phyloP scores from a whole-genome alignment of 169 alveolate genomes.

The Condylostoma magnum region DNA sequence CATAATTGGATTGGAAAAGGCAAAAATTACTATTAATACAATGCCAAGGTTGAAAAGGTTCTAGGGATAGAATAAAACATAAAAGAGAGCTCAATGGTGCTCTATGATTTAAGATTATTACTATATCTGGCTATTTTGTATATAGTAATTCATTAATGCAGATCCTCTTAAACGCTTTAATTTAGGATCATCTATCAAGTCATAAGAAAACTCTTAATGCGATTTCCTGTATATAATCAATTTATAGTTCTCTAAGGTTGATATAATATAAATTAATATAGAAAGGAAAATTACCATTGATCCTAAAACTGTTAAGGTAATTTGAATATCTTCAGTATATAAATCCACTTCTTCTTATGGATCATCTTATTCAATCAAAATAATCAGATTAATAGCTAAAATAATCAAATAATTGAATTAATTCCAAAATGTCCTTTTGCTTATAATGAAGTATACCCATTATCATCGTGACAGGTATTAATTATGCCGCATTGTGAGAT shows the following conservation, averaged over 20 bases:
- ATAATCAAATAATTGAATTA: neutral
- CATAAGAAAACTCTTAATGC: neutral
- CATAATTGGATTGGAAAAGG: constrained; percentile 9
- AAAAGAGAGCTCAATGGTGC: neutral
- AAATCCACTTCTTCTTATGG: too few relatives aligned
- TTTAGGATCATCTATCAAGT: neutral
- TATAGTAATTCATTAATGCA: neutral
- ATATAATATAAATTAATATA: neutral
- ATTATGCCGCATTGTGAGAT: constrained; percentile 4
- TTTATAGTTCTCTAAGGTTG: constrained; percentile 16
- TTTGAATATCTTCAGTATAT: too few relatives aligned
- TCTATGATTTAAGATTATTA: too few relatives aligned
- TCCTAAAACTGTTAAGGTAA: too few relatives aligned
- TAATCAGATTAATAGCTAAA: neutral
- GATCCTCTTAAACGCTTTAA: constrained; percentile 12
- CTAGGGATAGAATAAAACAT: neutral
- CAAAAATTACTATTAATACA: neutral
- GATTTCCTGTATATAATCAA: neutral
- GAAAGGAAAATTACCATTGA: too few relatives aligned
- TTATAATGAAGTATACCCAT: neutral
- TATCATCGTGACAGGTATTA: constrained; percentile 4
- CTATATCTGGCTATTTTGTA: neutral
- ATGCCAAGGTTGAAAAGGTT: neutral
- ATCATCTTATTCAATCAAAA: too few relatives aligned
- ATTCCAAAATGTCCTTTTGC: neutral